Conservation (phyloP, 257 asterid genomes). For the Knoxia roxburghii region DNA sequence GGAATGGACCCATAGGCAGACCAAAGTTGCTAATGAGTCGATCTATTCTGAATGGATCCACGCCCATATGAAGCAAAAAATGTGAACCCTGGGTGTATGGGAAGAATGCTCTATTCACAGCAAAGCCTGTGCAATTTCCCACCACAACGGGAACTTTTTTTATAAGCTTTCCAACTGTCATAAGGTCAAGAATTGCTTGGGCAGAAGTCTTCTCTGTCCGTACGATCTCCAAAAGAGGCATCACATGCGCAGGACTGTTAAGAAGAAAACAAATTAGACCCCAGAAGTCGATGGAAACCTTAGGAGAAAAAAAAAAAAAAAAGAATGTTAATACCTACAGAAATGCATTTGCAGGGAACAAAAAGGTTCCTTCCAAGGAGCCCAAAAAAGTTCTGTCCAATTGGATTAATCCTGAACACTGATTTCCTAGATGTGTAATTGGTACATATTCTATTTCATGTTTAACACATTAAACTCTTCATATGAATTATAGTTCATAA, state of each 20-base stretch:
- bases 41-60: constrained; percentile 90
- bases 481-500: not conserved
- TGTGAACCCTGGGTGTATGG: constrained; percentile 86
- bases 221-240: constrained; percentile 94
- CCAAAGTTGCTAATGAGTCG: constrained; percentile 73
- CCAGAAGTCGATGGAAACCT: not conserved
- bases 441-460: not conserved
- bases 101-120: constrained; percentile 92
- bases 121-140: constrained; percentile 97
- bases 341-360: no score
- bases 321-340: no score
- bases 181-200: constrained; percentile 84
- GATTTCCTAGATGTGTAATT: not conserved
- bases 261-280: constrained; percentile 11
- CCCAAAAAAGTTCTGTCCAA: not conserved
- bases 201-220: constrained; percentile 89
- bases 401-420: not conserved
- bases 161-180: constrained; percentile 82
- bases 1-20: constrained; percentile 97
- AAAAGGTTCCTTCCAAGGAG: no score
- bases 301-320: not conserved
- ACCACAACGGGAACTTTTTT: constrained; percentile 96
- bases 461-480: not conserved
- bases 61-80: constrained; percentile 73
- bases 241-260: constrained; percentile 94